Evolutionary conservation across 2,329 filamentous ascomycete genomes (phyloP), one percentile per base, ranked within the genome.

Genomic region (Neofusicoccum cordaticola): DNA sequence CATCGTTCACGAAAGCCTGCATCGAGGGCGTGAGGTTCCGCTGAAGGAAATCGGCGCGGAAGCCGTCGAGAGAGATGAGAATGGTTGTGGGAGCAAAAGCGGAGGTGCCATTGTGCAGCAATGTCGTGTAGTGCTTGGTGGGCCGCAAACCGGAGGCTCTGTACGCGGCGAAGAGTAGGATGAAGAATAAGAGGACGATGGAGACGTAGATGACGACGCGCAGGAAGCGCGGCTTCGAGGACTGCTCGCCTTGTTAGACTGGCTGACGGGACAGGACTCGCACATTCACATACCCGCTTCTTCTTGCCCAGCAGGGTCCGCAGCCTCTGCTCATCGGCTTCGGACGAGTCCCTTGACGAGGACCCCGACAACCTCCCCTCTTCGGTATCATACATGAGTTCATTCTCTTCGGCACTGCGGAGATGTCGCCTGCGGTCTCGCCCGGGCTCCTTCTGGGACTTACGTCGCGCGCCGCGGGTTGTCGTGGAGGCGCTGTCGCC

Each of bases 31-130:
- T 97, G 37, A 98, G 79, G 0, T 89, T 90, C 13, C 93, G 88
- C 68, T 90, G 86, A 45, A 99, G 82, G 72, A 97, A 98, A 75
- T 98, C 95, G 19, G 95, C 94, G 15, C 95, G 89, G 80, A 99
- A 98, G 3, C 95, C 95, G 77, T 99, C 95, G 17, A 99, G 84
- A 51, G 93, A 97, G 73, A 99, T 91, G 62, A 98, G 83, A 66
- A 99, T 90, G 1, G 95, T 97, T 0, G 95, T 99, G 0, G 93
- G 93, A 9, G 88, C 90, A 74, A 98, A 99, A 4, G 92, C 80
- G 1, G 93, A 90, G 0, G 93, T 96, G 62, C 95, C 95, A 75
- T 99, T 99, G 15, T 83, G 88, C 27, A 73, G 27, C 27, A 86
- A 73, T 3, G 64, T 42, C 13, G 50, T 34, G 27, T 56, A 63